A percentile compares a stretch with the other conserved stretches of the same genome.
phyloP scores from a whole-genome alignment of 768 basidiomycete genomes.

The Pisolithus orientalis region DNA sequence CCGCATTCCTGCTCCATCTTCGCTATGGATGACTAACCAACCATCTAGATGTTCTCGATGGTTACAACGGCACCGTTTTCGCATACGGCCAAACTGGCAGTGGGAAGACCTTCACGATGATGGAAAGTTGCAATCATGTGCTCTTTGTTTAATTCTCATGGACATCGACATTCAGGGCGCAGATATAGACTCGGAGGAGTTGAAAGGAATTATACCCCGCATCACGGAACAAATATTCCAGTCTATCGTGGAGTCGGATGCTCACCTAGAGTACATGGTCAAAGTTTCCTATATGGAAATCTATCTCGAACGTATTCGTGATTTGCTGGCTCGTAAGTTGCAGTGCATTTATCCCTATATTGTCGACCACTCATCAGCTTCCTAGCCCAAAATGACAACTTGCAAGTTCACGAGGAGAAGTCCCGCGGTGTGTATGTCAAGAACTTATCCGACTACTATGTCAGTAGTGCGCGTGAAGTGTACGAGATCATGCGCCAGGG shows the following conservation, averaged over 20 bases:
- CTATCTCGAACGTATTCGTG: constrained; percentile 92
- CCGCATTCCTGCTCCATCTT: background rate
- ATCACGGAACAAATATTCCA: constrained; percentile 99
- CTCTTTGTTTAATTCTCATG: constrained; percentile 6
- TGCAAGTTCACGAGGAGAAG: constrained; percentile 98
- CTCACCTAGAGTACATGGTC: constrained; percentile 95
- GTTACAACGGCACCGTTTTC: constrained; percentile 97
- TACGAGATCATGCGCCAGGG: constrained; percentile 99
- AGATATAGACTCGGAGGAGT: constrained; percentile 89
- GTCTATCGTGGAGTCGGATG: constrained; percentile 92
- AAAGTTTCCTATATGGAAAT: constrained; percentile 99
- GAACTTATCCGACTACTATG: constrained; percentile 95
- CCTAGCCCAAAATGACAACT: constrained; percentile 92
- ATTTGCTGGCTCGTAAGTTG: constrained; percentile 87
- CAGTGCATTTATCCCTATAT: background rate
- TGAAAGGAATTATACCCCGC: constrained; percentile 95
- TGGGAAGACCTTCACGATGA: constrained; percentile 99
- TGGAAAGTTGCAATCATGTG: constrained; percentile 48
- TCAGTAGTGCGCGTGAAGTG: constrained; percentile 90
- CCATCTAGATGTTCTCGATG: constrained; percentile 85
- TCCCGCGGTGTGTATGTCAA: constrained; percentile 97
- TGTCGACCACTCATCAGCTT: constrained; percentile 5
- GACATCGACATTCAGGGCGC: constrained; percentile 59
- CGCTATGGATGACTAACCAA: constrained; percentile 13
- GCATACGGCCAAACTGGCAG: constrained; percentile 98